Evolutionary conservation across 2,329 filamentous ascomycete species (phyloP).

Genomic region (Alternaria atra): DNA sequence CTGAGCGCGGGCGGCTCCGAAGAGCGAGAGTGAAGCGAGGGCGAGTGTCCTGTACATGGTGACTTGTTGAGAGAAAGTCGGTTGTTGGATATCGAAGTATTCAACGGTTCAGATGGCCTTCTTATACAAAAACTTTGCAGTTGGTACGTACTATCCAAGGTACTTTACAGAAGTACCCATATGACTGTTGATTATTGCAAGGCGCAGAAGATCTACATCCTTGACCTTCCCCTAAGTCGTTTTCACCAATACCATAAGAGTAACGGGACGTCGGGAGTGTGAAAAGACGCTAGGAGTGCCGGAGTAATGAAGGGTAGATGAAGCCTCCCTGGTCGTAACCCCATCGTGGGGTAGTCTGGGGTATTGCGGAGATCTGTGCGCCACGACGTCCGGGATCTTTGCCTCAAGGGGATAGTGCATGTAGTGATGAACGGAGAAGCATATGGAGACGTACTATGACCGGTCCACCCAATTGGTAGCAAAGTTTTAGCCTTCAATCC

Average conservation of each 20-base stretch:
- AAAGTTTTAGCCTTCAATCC: slow-evolving; percentile 6
- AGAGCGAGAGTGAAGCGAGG: slow-evolving; percentile 52
- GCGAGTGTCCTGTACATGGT: slow-evolving; percentile 53
- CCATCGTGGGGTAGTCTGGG: slow-evolving; percentile 45
- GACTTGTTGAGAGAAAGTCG: slow-evolving; percentile 37
- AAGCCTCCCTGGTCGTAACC: slow-evolving; percentile 29
- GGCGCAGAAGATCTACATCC: slow-evolving; percentile 27
- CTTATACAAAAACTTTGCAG: slow-evolving; percentile 39
- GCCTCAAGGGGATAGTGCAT: slow-evolving; percentile 36
- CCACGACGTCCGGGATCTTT: slow-evolving; percentile 28
- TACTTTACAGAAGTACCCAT: slow-evolving; percentile 26
- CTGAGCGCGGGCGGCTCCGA: slow-evolving; percentile 53
- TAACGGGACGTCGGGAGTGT: slow-evolving; percentile 46
- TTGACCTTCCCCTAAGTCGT: slow-evolving; percentile 13
- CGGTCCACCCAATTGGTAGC: slow-evolving; percentile 27
- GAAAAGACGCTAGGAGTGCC: slow-evolving; percentile 28
- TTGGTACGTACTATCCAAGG: slow-evolving; percentile 15
- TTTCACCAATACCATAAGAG: slow-evolving; percentile 37
- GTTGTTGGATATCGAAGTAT: slow-evolving; percentile 38
- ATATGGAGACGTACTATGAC: slow-evolving; percentile 31
- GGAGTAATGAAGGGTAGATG: slow-evolving; percentile 49
- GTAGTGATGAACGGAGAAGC: slow-evolving; percentile 24
- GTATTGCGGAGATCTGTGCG: slow-evolving; percentile 46
- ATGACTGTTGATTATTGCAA: slow-evolving; percentile 31
- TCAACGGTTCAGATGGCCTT: slow-evolving; percentile 13